These are phyloP conservation scores for Calonectria pteridis DNA, from an alignment of 2,329 filamentous ascomycete species.

Conservation along the genomic window DNA sequence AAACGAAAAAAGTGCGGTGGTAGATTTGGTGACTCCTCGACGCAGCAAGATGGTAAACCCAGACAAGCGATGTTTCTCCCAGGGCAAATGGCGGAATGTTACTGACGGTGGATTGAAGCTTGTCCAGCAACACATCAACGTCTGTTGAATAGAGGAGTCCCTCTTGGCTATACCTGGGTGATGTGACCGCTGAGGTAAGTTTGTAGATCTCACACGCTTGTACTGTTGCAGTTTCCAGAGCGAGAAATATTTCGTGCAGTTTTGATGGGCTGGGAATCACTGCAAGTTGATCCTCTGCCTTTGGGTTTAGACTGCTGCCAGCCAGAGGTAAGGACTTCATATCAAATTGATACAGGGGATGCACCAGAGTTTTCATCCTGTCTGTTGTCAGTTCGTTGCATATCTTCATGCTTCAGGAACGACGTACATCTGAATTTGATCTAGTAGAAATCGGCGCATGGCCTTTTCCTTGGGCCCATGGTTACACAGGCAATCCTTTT, in stretches of 20 bases:
- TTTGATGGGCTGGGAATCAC: background rate
- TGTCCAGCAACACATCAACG: background rate
- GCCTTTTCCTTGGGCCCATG: slow-evolving; percentile 6
- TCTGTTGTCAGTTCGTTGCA: background rate
- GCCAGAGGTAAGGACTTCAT: background rate
- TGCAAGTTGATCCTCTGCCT: background rate
- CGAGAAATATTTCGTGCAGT: background rate
- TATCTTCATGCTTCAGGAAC: background rate
- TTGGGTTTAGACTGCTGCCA: background rate
- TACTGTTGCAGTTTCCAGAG: background rate
- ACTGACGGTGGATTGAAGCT: background rate
- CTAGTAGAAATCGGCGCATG: slow-evolving; percentile 3
- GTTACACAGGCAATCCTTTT: background rate
- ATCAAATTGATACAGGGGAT: slow-evolving; percentile 6
- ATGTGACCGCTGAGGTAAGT: background rate
- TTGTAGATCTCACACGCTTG: slow-evolving; percentile 4
- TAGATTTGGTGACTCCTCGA: background rate
- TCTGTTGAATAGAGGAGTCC: background rate
- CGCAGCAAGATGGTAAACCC: slow-evolving; percentile 1
- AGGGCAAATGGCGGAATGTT: background rate
- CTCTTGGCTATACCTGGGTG: background rate
- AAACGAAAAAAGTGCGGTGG: slow-evolving; percentile 2
- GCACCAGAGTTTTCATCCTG: slow-evolving; percentile 11
- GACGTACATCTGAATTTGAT: slow-evolving; percentile 1
- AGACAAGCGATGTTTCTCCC: background rate